Evolutionary conservation across 495 filamentous ascomycete genomes (phyloP), one percentile per base, ranked within the genome.

Genomic region (Trichoderma asperelloides): DNA sequence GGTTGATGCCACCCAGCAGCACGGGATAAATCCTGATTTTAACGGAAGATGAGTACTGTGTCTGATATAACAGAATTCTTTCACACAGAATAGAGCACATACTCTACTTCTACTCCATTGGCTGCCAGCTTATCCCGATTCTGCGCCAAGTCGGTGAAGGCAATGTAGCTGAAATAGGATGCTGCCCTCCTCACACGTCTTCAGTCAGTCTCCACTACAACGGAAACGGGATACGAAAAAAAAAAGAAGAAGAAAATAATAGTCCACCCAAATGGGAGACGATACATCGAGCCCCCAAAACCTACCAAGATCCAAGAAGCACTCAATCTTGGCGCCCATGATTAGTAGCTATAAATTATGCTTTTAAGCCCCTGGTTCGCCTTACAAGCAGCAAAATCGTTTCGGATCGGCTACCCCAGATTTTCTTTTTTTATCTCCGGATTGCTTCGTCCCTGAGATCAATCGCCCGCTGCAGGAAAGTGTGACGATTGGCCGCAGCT

Each of bases 1-100:
- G 82, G 70, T 89, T 92, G 70, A 93, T 84, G 25, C 84, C 90
- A 62, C 88, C 89, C n/a, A 93, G 78, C 70, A 93, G 87, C 62
- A 91, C 76, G 16, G 90, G 90, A 70, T 87, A 80, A 65, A 87
- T 82, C 68, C 88, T 91, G 65, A 65, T 30, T 37, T 2, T 16
- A n/a, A 21, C 62, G n/a, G 30, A 40, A 12, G 11, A 41, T 12
- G 11, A 47, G 28, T 60, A 60, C 0, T 11, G 3, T 8, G 30
- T 60, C 23, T 30, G 12, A 4, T n/a, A 49, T 23, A 2, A 27
- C 9, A 5, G 62, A 23, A 23, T 30, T 30, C 12, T 68, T 57
- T 11, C 7, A 2, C 18, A 9, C 21, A 9, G 41, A 23, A 65
- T 21, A 21, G 16, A 21, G 51, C 47, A 68, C 81, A 66, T 75